Conservation (phyloP, 2,329 filamentous ascomycete species). For the Fusarium goolgardi region DNA sequence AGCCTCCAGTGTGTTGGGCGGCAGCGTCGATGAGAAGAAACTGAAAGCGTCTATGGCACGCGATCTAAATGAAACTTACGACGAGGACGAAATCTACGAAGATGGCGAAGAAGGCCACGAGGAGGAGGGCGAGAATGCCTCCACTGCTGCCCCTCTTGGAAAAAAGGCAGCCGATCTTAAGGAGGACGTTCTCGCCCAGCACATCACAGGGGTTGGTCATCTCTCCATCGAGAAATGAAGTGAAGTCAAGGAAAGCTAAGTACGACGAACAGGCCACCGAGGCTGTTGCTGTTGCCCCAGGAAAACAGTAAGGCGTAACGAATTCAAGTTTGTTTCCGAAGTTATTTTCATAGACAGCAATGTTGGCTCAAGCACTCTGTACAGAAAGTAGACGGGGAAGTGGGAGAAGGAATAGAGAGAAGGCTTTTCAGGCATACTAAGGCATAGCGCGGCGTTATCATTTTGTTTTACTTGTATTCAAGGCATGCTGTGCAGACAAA, state of each 20-base stretch:
- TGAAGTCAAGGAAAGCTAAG: conserved; percentile 51
- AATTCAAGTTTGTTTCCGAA: conserved; percentile 19
- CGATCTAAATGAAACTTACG: conserved; percentile 56
- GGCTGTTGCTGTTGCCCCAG: conserved; percentile 26
- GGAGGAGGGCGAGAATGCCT: conserved; percentile 30
- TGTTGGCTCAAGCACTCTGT: background rate
- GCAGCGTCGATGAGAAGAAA: conserved; percentile 58
- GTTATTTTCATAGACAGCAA: conserved; percentile 16
- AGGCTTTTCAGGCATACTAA: conserved; percentile 28
- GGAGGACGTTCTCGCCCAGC: conserved; percentile 64
- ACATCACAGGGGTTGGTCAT: conserved; percentile 70
- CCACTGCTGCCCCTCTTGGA: background rate
- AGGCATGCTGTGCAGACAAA: conserved; percentile 41
- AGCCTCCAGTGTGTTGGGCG: conserved; percentile 58
- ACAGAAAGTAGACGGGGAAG: background rate
- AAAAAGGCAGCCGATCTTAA: conserved; percentile 45
- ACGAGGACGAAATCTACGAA: conserved; percentile 56
- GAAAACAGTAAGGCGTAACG: conserved; percentile 30
- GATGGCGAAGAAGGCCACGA: conserved; percentile 40
- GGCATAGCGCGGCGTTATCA: conserved; percentile 53
- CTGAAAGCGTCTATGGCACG: conserved; percentile 55
- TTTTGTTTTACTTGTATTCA: conserved; percentile 39
- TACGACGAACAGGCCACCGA: conserved; percentile 36
- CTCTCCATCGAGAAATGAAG: conserved; percentile 59
- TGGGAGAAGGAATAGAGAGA: background rate